Base-by-base conservation (phyloP, 768 basidiomycete species). In the Suillus occidentalis region DNA sequence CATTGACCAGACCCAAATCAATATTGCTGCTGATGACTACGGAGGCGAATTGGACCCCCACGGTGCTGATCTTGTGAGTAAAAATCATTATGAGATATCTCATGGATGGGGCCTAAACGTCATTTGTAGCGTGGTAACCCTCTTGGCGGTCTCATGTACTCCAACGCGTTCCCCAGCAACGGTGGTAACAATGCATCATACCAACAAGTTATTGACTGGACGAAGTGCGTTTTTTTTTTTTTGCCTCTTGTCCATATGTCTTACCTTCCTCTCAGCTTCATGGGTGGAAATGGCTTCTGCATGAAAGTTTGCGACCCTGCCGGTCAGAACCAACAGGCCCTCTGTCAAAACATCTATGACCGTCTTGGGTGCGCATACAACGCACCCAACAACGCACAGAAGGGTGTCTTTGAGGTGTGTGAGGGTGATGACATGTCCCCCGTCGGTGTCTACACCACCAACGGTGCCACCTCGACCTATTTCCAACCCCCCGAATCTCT, bases 41-140 rank as follows among this genome's bases (percentile, higher is more conserved):
- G 90, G 91, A 64, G 90, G 91, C 65, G 91, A 91, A 75, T 79
- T 89, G 63, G 87, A 90, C 71, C 84, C 88, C n/a, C 86, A 87
- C 68, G 89, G 89, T 64, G 87, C 88, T 65, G 89, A 90, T 72
- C 66, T 74, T 37, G 81, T 81, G 59, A 45, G 79, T 72, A 14
- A 39, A 60, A 73, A 73, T 25, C 16, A 8, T 3, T 37, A 25
- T 57, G 34, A 4, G 2, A 31, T 81, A 66, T 81, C 80, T 53
- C 9, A 10, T 37, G 70, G 81, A 79, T 70, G 28, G 78, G 69
- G 6, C 53, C 42, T 47, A 34, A 49, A 74, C 37, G 43, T 45
- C n/a, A 67, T 72, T 40, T 61, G 58, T 70, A 87, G 83, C 84
- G 87, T 62, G 91, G 90, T 50, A 93, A 90, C 78, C 88, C 89